These are phyloP conservation scores for Lachancea fermentati DNA, from an alignment of 805 yeast genomes.

Conservation along the genomic window DNA sequence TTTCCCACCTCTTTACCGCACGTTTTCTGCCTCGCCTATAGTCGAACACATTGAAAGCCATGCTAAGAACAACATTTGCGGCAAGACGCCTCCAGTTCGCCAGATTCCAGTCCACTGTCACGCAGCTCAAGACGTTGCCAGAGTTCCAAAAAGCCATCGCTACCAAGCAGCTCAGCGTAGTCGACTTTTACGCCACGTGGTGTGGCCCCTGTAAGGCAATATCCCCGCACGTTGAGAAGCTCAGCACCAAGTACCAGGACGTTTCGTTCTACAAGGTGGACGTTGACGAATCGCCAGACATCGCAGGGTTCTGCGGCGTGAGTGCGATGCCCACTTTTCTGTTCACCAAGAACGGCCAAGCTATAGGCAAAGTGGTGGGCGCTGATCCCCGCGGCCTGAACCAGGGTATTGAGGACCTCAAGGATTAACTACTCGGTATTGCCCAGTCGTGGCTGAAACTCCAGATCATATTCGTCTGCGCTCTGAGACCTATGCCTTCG, in stretches of 20 bases:
- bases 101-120: constrained; percentile 22
- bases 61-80: constrained; percentile 3
- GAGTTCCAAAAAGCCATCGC: constrained; percentile 35
- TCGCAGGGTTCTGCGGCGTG: constrained; percentile 56
- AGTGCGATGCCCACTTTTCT: constrained; percentile 76
- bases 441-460: no score
- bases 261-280: constrained; percentile 66
- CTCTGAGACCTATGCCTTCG: no score
- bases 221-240: constrained; percentile 48
- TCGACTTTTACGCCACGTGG: constrained; percentile 71
- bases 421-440: not conserved
- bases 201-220: constrained; percentile 78
- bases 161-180: constrained; percentile 41
- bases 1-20: no score
- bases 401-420: constrained; percentile 28
- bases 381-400: constrained; percentile 41
- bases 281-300: constrained; percentile 56
- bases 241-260: constrained; percentile 32
- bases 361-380: constrained; percentile 56
- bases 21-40: no score
- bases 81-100: not conserved
- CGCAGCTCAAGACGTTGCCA: constrained; percentile 30
- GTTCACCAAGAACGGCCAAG: constrained; percentile 54
- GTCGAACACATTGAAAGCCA: not conserved
- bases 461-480: no score